These are phyloP conservation scores for Phytopythium montanum DNA, from an alignment of 352 stramenopile genomes.

Conservation along the genomic window DNA sequence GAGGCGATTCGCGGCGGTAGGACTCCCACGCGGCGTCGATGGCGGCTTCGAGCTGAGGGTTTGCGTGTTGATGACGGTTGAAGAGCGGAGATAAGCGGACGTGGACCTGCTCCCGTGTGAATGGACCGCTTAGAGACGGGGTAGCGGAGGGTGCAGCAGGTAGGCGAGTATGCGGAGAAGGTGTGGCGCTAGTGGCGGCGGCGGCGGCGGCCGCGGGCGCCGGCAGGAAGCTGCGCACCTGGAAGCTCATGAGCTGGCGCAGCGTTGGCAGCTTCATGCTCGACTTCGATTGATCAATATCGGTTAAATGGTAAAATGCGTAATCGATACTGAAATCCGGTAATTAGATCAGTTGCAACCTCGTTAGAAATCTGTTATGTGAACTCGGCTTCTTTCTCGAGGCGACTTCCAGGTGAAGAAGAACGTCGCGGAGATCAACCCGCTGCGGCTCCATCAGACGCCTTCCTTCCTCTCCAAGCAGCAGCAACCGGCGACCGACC, in stretches of 20 bases:
- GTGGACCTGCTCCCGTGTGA: conserved; percentile 27
- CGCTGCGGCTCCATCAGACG: too few relatives aligned
- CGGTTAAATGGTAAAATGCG: too few relatives aligned
- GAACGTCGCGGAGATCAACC: neutral
- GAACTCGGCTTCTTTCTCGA: neutral
- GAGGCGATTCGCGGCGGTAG: conserved; percentile 25
- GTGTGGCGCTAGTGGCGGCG: neutral
- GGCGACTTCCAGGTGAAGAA: neutral
- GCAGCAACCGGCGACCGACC: too few relatives aligned
- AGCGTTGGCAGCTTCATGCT: conserved; percentile 20
- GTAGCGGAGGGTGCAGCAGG: neutral
- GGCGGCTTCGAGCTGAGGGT: conserved; percentile 29
- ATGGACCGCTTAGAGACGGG: conserved; percentile 13
- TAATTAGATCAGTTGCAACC: too few relatives aligned
- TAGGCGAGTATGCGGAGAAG: neutral
- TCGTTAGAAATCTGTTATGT: too few relatives aligned
- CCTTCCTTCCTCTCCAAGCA: too few relatives aligned
- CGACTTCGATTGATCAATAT: too few relatives aligned
- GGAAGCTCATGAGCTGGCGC: conserved; percentile 40
- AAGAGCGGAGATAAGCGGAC: conserved; percentile 39
- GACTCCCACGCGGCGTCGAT: conserved; percentile 38
- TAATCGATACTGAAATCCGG: too few relatives aligned
- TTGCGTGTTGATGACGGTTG: conserved; percentile 43
- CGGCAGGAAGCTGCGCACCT: conserved; percentile 23
- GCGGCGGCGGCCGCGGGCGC: neutral